Evolutionary conservation across 1,139 yeast species (phyloP).

Genomic region (Pichia sp.): DNA sequence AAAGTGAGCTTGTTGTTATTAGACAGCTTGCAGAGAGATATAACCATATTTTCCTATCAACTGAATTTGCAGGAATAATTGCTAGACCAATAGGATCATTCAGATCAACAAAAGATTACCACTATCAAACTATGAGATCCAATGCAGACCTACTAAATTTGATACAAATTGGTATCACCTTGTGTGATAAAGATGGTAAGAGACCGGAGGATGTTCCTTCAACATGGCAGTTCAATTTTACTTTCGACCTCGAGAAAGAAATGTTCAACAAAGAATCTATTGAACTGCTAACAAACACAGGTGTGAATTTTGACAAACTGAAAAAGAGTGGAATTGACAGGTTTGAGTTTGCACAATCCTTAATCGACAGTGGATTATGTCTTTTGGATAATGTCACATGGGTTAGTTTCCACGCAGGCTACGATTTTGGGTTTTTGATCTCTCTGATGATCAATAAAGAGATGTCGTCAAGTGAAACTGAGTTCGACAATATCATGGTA

Average conservation of each 20-base stretch:
- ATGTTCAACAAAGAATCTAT: conserved; percentile 80
- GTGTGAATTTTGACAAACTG: conserved; percentile 75
- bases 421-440: conserved; percentile 86
- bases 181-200: conserved; percentile 73
- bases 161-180: conserved; percentile 83
- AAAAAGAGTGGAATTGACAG: conserved; percentile 76
- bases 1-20: conserved; percentile 71
- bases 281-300: conserved; percentile 73
- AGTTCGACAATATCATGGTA: conserved; percentile 67
- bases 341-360: conserved; percentile 74
- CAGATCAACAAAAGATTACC: conserved; percentile 85
- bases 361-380: conserved; percentile 82
- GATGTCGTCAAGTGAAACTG: conserved; percentile 80
- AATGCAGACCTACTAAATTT: conserved; percentile 84
- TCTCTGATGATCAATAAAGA: conserved; percentile 70
- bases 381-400: conserved; percentile 71
- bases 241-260: conserved; percentile 68
- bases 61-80: conserved; percentile 93
- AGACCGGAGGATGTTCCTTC: conserved; percentile 66
- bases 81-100: conserved; percentile 97
- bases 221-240: conserved; percentile 97
- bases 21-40: conserved; percentile 68
- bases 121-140: conserved; percentile 88
- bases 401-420: conserved; percentile 93
- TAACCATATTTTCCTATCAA: conserved; percentile 71